Base-by-base conservation (phyloP, 805 yeast genomes). In the Candida mattraensis region DNA sequence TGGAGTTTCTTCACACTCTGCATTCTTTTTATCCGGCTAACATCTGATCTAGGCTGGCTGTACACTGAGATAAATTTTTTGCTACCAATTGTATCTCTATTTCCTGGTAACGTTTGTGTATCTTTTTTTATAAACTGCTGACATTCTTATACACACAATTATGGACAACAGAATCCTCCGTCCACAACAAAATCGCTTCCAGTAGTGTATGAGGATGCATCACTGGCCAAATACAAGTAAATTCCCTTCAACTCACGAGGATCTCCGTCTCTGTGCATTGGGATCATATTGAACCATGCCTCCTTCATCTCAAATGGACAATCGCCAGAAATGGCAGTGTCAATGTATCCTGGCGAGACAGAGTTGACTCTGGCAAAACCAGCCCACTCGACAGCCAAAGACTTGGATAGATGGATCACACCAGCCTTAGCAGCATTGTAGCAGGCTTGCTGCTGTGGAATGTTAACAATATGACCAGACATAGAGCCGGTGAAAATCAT, bases 391-490 rank as follows among this genome's bases (percentile, higher is more conserved):
- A 67, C 62, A 18, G 72, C 69, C 35, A 67, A 56, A 2, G 70
- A 67, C 52, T 60, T 66, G 34, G 70, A 64, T 47, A 69, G 58
- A 41, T 67, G 70, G 48, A 68, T 47, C 35, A 69, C 70, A 26
- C 65, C 74, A 16, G 73, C 72, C 54, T 69, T 69, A 34, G 72
- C 69, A 23, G 66, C 64, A 42, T 68, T 68, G 54, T 68, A 69
- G 23, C 62, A 63, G 24, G 74, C 70, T 49, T 70, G 75, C 42
- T 63, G 63, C 44, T 69, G 66, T 24, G 77, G 76, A 30, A 66
- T 70, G 44, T 71, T 71, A 44, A 66, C 73, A 46, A 70, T 70
- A 56, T 66, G 74, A 7, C 67, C 74, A 12, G 73, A 67, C 73
- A 71, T 69, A 18, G 74, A 69, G 3, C 75, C 76, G 15, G 77